phyloP scores from a whole-genome alignment of 2,329 filamentous ascomycete genomes.

The Setomelanomma holmii region DNA sequence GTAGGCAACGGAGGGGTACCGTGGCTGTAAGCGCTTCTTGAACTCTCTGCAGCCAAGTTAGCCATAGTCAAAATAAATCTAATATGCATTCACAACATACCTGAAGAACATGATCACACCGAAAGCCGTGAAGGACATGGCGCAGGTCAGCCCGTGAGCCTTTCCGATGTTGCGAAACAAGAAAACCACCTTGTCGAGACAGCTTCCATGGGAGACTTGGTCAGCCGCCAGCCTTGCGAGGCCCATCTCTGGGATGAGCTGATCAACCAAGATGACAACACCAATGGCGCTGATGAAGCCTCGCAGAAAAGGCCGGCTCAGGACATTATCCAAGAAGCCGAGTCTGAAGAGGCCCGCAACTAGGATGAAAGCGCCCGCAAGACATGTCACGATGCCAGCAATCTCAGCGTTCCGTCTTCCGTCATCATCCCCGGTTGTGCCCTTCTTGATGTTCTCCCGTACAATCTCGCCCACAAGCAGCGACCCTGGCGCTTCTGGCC shows the following conservation, averaged over 20 bases:
- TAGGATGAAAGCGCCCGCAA: constrained; percentile 89
- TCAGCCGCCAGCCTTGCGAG: constrained; percentile 71
- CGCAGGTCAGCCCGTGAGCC: constrained; percentile 76
- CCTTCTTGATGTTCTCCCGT: constrained; percentile 74
- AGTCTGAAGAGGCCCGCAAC: constrained; percentile 82
- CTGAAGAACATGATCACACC: constrained; percentile 87
- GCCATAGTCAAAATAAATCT: too few relatives aligned
- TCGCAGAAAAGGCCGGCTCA: constrained; percentile 88
- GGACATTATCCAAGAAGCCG: constrained; percentile 91
- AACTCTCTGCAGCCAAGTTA: constrained; percentile 65
- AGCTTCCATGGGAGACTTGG: constrained; percentile 82
- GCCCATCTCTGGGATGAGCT: constrained; percentile 89
- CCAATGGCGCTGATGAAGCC: constrained; percentile 98
- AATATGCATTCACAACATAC: too few relatives aligned
- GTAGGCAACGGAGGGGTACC: constrained; percentile 82
- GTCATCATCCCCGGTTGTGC: constrained; percentile 69
- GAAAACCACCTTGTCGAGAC: constrained; percentile 84
- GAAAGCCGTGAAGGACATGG: constrained; percentile 81
- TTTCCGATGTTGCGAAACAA: constrained; percentile 70
- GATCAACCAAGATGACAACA: constrained; percentile 94
- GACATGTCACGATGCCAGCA: constrained; percentile 84
- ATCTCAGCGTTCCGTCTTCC: constrained; percentile 79
- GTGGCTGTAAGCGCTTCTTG: constrained; percentile 80
- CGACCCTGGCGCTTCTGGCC: constrained; percentile 92
- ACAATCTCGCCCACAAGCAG: constrained; percentile 88